These are phyloP conservation scores for Nasturtium officinale DNA, from an alignment of 345 rosid species.

Conservation along the genomic window DNA sequence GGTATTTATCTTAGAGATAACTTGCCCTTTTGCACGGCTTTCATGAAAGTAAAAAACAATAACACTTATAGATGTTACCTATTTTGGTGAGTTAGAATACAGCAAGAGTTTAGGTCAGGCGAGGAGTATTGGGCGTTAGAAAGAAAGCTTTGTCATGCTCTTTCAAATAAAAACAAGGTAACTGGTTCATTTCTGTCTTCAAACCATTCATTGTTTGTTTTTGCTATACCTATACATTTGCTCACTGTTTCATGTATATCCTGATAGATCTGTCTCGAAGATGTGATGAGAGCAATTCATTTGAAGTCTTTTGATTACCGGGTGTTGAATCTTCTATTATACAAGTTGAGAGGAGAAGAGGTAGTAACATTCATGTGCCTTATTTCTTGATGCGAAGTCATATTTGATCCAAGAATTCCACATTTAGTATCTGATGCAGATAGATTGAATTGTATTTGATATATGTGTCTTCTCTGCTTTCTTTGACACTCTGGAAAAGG, in stretches of 20 bases:
- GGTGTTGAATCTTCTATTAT: constrained; percentile 77
- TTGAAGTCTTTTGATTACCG: constrained; percentile 90
- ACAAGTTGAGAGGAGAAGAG: constrained; percentile 70
- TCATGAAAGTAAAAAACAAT: constrained; percentile 6
- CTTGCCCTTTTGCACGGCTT: background rate
- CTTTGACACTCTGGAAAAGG: constrained; percentile 57
- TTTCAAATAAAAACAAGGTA: constrained; percentile 57
- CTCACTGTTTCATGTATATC: background rate
- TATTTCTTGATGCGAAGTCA: background rate
- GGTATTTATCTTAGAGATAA: constrained; percentile 43
- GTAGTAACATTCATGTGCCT: constrained; percentile 43
- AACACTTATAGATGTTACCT: constrained; percentile 20
- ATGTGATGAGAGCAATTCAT: constrained; percentile 75
- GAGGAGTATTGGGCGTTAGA: constrained; percentile 89
- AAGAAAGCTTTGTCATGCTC: constrained; percentile 80
- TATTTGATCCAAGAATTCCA: background rate
- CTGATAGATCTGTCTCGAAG: constrained; percentile 59
- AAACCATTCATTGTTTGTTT: background rate
- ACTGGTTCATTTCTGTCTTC: constrained; percentile 6
- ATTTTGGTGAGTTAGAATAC: constrained; percentile 53
- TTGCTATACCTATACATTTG: background rate
- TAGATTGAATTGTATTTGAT: background rate
- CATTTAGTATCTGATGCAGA: background rate
- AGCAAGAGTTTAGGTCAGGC: constrained; percentile 66
- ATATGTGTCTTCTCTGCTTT: constrained; percentile 16